These are phyloP conservation scores for Entamoeba moshkovskii DNA, from an alignment of 208 protist genomes.

Conservation along the genomic window DNA sequence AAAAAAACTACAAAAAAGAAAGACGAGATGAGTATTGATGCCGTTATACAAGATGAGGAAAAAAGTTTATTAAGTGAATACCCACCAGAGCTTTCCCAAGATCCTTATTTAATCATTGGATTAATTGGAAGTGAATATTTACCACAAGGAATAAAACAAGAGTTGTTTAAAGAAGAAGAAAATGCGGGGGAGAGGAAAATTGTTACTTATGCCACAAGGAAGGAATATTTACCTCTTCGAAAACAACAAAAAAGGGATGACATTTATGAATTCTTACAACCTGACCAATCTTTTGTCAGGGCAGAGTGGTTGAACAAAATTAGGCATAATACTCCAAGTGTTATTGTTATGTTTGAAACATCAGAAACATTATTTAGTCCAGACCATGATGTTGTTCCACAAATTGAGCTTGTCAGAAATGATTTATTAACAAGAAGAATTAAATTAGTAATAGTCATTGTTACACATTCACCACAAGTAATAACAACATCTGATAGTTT, in stretches of 20 bases:
- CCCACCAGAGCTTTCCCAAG: background rate
- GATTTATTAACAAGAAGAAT: background rate
- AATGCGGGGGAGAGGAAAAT: background rate
- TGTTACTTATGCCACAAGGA: background rate
- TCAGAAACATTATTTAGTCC: background rate
- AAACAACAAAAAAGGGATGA: background rate
- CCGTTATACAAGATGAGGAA: background rate
- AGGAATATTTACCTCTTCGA: background rate
- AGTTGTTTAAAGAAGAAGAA: background rate
- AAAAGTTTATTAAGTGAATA: background rate
- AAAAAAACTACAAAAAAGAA: too few relatives aligned
- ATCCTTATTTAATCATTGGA: background rate
- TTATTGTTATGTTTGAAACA: background rate
- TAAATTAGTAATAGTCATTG: background rate
- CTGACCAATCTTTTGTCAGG: background rate
- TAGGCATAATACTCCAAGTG: background rate
- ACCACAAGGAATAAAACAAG: background rate
- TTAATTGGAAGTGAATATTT: background rate
- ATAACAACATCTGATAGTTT: background rate
- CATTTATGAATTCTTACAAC: conserved; percentile 1
- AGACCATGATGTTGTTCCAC: background rate
- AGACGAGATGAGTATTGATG: too few relatives aligned
- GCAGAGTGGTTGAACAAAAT: background rate
- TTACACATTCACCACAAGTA: background rate
- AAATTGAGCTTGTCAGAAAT: background rate